Evolutionary conservation across 495 filamentous ascomycete species (phyloP).

Genomic region (Immersiella caudata): DNA sequence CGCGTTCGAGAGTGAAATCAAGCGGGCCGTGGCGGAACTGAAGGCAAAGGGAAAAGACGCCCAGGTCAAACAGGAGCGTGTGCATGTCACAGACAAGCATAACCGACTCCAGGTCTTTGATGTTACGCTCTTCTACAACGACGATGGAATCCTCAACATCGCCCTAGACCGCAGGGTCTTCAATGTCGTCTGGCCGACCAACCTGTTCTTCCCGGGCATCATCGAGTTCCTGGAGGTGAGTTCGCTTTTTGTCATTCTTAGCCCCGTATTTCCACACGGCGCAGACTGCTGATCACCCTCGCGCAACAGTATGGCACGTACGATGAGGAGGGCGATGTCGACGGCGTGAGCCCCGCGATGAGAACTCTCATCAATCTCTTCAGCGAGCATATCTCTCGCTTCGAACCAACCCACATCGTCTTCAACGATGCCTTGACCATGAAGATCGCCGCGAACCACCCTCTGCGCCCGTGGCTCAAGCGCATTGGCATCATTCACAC

Average conservation of each 20-base stretch:
- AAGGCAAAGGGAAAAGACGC: constrained; percentile 28
- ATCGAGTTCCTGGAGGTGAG: constrained; percentile 32
- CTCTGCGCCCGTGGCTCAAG: constrained; percentile 22
- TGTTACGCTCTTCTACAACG: constrained; percentile 33
- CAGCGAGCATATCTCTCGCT: constrained; percentile 21
- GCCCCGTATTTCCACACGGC: not conserved
- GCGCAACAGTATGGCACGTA: not conserved
- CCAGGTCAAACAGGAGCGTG: constrained; percentile 1
- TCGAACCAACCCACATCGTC: constrained; percentile 37
- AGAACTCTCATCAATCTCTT: constrained; percentile 24
- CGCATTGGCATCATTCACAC: constrained; percentile 37
- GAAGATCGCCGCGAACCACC: constrained; percentile 30
- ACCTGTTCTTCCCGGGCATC: constrained; percentile 32
- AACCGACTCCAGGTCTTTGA: constrained; percentile 6
- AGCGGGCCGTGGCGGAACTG: constrained; percentile 21
- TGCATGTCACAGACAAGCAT: constrained; percentile 13
- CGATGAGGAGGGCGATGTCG: not conserved
- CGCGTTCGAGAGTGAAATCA: constrained; percentile 28
- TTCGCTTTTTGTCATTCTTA: not conserved
- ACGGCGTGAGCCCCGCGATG: constrained; percentile 21
- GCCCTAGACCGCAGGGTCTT: constrained; percentile 25
- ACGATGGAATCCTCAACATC: constrained; percentile 31
- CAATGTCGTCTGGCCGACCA: constrained; percentile 28
- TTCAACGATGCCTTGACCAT: constrained; percentile 41
- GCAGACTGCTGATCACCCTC: not conserved